A percentile compares a stretch with the other conserved stretches of the same genome.
Conservation (phyloP, 139 green algal genomes). For the Diplosphaera chodatii region DNA sequence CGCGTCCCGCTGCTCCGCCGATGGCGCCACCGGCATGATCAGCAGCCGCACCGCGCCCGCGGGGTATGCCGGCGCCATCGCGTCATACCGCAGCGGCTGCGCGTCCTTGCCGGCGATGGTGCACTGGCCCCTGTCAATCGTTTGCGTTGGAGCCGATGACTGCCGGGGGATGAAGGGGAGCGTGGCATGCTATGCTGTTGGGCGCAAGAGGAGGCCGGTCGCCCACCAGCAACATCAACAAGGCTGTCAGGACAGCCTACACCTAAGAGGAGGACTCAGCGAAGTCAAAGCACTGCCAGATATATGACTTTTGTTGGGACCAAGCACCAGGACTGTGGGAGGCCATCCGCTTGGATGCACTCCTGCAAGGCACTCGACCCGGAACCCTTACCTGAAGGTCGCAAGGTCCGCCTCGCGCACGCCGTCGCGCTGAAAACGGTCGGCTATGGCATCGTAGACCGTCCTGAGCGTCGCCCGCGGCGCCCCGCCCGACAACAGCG, state of each 20-base stretch:
- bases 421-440: not conserved
- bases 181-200: too few relatives aligned
- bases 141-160: too few relatives aligned
- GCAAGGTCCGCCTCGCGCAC: not conserved
- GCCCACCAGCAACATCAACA: too few relatives aligned
- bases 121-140: not conserved
- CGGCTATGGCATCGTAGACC: not conserved
- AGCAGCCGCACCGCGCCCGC: not conserved
- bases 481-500: not conserved
- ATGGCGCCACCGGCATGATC: not conserved
- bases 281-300: too few relatives aligned
- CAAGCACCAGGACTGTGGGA: too few relatives aligned
- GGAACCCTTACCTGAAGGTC: not conserved
- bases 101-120: not conserved
- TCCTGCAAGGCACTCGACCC: too few relatives aligned
- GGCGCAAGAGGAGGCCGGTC: too few relatives aligned
- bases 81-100: not conserved
- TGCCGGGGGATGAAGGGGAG: too few relatives aligned
- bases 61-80: not conserved
- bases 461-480: not conserved
- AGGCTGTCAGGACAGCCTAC: too few relatives aligned
- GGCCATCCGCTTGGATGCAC: too few relatives aligned
- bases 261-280: too few relatives aligned
- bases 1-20: not conserved
- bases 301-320: too few relatives aligned